Conservation (phyloP, 495 filamentous ascomycete genomes). For the Filosporella fistucella region DNA sequence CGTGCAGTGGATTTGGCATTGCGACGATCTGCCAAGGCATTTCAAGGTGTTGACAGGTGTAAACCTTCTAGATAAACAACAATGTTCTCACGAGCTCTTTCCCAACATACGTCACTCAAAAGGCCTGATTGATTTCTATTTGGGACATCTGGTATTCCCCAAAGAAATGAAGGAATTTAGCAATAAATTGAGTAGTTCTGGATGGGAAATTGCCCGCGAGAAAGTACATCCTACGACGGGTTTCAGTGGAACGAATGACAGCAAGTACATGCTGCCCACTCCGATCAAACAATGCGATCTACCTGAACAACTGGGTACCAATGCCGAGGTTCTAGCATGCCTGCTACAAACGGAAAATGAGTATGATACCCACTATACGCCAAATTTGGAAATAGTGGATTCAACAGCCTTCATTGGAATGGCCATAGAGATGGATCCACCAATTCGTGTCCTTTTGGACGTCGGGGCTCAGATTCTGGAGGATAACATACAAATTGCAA, state of each 20-base stretch:
- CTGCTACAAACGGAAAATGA: conserved; percentile 54
- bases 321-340: conserved; percentile 55
- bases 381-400: conserved; percentile 20
- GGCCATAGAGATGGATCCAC: conserved; percentile 33
- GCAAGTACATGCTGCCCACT: conserved; percentile 50
- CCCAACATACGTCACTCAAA: conserved; percentile 48
- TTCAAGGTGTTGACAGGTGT: conserved; percentile 48
- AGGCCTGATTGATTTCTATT: conserved; percentile 55
- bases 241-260: conserved; percentile 74
- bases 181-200: conserved; percentile 60
- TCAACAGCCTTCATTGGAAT: conserved; percentile 42
- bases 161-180: conserved; percentile 61
- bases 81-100: conserved; percentile 40
- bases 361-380: conserved; percentile 26
- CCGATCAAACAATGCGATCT: conserved; percentile 52
- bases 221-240: conserved; percentile 52
- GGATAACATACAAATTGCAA: conserved; percentile 51
- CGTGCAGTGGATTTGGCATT: conserved; percentile 41
- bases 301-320: conserved; percentile 52
- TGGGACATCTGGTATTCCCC: conserved; percentile 59
- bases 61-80: conserved; percentile 50
- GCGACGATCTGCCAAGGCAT: conserved; percentile 27
- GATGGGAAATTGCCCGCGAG: conserved; percentile 58
- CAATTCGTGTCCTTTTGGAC: conserved; percentile 60
- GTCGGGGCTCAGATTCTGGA: conserved; percentile 72